Conservation (phyloP, 2,329 filamentous ascomycete species). For the Nannizzia gypsea region DNA sequence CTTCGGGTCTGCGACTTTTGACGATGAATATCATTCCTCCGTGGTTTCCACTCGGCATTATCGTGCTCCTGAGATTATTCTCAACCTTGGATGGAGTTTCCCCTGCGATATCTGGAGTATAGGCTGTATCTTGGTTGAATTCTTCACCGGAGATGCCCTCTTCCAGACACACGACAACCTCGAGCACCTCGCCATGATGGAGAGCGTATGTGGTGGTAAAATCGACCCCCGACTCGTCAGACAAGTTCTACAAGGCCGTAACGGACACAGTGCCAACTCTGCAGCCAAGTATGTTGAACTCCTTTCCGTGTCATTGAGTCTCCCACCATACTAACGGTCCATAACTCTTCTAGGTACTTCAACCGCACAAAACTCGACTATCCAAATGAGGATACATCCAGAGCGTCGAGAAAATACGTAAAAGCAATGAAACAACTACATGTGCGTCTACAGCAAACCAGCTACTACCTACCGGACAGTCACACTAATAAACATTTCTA, state of each 20-base stretch:
- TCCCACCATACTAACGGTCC: constrained; percentile 27
- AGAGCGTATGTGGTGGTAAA: constrained; percentile 46
- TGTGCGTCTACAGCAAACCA: constrained; percentile 31
- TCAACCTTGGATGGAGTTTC: constrained; percentile 56
- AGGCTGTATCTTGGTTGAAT: constrained; percentile 56
- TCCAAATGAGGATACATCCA: constrained; percentile 50
- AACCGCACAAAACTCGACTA: constrained; percentile 48
- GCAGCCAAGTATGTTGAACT: constrained; percentile 42
- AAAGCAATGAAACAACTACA: constrained; percentile 54
- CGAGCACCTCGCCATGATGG: constrained; percentile 60
- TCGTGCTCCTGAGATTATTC: constrained; percentile 54
- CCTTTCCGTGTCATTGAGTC: constrained; percentile 7
- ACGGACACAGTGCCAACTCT: constrained; percentile 40
- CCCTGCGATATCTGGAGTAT: constrained; percentile 61
- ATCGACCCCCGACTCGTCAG: constrained; percentile 45
- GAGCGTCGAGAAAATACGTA: constrained; percentile 54
- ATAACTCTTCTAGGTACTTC: constrained; percentile 38
- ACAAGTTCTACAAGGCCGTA: constrained; percentile 39
- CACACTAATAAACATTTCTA: constrained; percentile 16
- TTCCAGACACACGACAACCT: constrained; percentile 59
- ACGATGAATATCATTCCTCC: constrained; percentile 57
- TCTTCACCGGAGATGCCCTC: constrained; percentile 55
- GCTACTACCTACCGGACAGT: neutral
- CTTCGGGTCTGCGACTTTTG: constrained; percentile 56
- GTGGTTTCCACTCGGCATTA: constrained; percentile 57